phyloP scores from a whole-genome alignment of 305 asterid genomes.

The Lippia alba region DNA sequence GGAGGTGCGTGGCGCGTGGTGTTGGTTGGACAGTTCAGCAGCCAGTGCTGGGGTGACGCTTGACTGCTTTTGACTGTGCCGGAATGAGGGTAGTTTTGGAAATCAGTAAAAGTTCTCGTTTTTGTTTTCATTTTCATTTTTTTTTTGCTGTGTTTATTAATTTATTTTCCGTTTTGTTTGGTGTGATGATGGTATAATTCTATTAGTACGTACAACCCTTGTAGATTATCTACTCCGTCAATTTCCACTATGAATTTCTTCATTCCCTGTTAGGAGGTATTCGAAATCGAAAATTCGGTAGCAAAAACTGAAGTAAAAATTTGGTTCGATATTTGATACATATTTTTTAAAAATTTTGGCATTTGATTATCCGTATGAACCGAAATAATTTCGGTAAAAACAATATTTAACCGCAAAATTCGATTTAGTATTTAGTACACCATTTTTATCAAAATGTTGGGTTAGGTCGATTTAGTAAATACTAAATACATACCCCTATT shows the following conservation, averaged over 20 bases:
- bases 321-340: too few species aligned
- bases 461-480: too few species aligned
- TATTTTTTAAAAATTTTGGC: too few species aligned
- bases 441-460: too few species aligned
- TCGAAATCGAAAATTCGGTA: too few species aligned
- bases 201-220: neutral
- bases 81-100: slow-evolving; percentile 36
- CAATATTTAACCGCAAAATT: too few species aligned
- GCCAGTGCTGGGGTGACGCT: slow-evolving; percentile 40
- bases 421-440: too few species aligned
- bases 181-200: neutral
- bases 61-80: slow-evolving; percentile 34
- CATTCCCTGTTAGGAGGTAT: neutral
- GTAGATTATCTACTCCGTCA: neutral
- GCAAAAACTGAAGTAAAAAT: too few species aligned
- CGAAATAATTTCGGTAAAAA: too few species aligned
- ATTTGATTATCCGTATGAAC: too few species aligned
- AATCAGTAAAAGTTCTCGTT: neutral
- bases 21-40: slow-evolving; percentile 5
- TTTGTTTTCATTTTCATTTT: slow-evolving; percentile 6
- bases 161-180: neutral
- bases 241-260: neutral
- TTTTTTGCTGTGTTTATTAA: neutral
- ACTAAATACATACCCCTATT: neutral
- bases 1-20: slow-evolving; percentile 24